Evolutionary conservation across 2,329 filamentous ascomycete species (phyloP).

Genomic region (Cercospora beticola): DNA sequence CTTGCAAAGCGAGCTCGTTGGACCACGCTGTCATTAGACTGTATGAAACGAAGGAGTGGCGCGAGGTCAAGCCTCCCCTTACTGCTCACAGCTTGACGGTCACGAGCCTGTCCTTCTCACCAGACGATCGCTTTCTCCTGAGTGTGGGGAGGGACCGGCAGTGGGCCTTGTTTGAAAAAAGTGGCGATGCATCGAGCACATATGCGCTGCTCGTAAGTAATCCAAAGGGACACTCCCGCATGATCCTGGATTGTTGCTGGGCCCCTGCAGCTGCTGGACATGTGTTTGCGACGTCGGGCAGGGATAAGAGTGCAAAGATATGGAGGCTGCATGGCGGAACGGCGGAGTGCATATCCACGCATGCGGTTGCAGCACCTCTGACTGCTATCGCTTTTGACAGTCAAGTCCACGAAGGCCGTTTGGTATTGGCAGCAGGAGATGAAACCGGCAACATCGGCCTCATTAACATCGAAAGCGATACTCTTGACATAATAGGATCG

Average conservation of each 20-base stretch:
- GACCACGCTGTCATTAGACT: slow-evolving; percentile 93
- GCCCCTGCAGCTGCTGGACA: slow-evolving; percentile 52
- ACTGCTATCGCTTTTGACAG: slow-evolving; percentile 38
- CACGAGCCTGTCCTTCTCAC: slow-evolving; percentile 76
- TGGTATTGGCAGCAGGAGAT: slow-evolving; percentile 31
- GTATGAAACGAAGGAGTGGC: slow-evolving; percentile 85
- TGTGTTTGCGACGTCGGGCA: slow-evolving; percentile 80
- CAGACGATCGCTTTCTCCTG: slow-evolving; percentile 70
- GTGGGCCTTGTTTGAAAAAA: slow-evolving; percentile 76
- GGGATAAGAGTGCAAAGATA: slow-evolving; percentile 77
- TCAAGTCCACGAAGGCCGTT: neutral
- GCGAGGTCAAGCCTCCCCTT: slow-evolving; percentile 79
- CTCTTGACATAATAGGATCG: slow-evolving; percentile 14
- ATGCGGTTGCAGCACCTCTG: slow-evolving; percentile 33
- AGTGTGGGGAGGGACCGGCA: slow-evolving; percentile 90
- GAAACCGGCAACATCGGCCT: slow-evolving; percentile 33
- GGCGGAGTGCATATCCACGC: slow-evolving; percentile 27
- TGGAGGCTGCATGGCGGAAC: slow-evolving; percentile 46
- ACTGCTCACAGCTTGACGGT: slow-evolving; percentile 85
- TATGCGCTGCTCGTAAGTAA: slow-evolving; percentile 66
- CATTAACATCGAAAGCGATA: slow-evolving; percentile 11
- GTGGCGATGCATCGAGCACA: slow-evolving; percentile 37
- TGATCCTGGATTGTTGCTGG: slow-evolving; percentile 91
- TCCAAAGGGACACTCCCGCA: slow-evolving; percentile 82
- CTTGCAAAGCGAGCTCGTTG: slow-evolving; percentile 86